Percentiles rank a stretch among this genome's conserved stretches.
phyloP scores from a whole-genome alignment of 345 rosid genomes.

The Murraya paniculata region DNA sequence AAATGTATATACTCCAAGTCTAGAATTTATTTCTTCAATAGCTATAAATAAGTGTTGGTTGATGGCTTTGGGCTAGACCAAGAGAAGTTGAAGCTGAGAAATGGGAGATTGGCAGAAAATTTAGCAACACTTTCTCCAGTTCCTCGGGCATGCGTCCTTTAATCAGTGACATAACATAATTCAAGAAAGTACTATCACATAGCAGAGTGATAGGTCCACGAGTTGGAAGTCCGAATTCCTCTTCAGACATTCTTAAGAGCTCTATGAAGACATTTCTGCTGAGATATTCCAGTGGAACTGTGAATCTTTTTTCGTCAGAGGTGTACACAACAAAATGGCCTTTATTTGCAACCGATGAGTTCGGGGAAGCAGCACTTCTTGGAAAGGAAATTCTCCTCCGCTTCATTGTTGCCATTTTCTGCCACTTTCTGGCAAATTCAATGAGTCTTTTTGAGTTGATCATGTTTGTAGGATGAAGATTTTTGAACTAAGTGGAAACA shows the following conservation, averaged over 20 bases:
- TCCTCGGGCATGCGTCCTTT: conserved; percentile 20
- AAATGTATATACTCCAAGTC: not conserved
- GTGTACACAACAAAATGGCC: conserved; percentile 30
- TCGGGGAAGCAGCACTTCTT: not conserved
- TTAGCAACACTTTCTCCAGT: conserved; percentile 27
- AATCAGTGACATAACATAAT: conserved; percentile 24
- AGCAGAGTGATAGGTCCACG: conserved; percentile 21
- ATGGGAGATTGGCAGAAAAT: not conserved
- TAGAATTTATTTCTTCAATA: not conserved
- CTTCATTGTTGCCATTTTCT: conserved; percentile 11
- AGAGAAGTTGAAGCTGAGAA: conserved; percentile 1
- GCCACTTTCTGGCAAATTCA: conserved; percentile 22
- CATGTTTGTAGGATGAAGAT: conserved; percentile 6
- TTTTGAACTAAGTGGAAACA: not conserved
- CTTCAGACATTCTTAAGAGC: conserved; percentile 19
- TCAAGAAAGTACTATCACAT: conserved; percentile 25
- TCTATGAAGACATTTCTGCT: not conserved
- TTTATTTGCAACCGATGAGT: conserved; percentile 6
- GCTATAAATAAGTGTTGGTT: conserved; percentile 9
- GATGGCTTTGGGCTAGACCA: not conserved
- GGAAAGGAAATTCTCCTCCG: conserved; percentile 8
- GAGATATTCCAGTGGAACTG: conserved; percentile 24
- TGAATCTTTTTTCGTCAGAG: conserved; percentile 5
- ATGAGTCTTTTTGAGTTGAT: conserved; percentile 18
- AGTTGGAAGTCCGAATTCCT: conserved; percentile 14